Percentiles rank a stretch among this genome's conserved stretches.
Conservation (phyloP, 768 basidiomycete species). For the Suillus plorans region DNA sequence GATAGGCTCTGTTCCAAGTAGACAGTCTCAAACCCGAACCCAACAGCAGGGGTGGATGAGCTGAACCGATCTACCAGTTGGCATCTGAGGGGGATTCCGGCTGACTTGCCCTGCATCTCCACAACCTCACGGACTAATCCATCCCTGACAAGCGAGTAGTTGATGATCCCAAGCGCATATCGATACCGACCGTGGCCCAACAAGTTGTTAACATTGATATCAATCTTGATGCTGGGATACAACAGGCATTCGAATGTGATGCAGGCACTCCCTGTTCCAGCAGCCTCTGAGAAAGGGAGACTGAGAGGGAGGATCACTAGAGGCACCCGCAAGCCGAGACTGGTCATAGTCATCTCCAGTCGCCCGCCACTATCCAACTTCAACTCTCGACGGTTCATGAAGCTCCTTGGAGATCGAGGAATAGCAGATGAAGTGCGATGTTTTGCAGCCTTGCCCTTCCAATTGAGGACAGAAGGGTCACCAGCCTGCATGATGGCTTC, state of each 20-base stretch:
- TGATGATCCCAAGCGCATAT: neutral
- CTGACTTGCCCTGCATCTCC: neutral
- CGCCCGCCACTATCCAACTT: neutral
- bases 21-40: neutral
- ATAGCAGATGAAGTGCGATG: neutral
- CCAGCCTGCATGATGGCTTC: conserved; percentile 9
- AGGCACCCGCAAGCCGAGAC: neutral
- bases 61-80: neutral
- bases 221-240: neutral
- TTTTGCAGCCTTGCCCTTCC: neutral
- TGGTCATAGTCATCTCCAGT: neutral
- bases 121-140: neutral
- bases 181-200: neutral
- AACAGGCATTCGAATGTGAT: neutral
- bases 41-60: neutral
- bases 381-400: neutral
- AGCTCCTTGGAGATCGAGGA: neutral
- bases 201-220: neutral
- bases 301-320: neutral
- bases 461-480: conserved; percentile 8
- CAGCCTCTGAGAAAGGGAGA: neutral
- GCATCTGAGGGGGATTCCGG: neutral
- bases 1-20: neutral
- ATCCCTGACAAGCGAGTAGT: neutral
- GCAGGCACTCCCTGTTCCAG: neutral